Base-by-base conservation (phyloP, 164 flowering plant genomes). In the Macadamia tetraphylla region DNA sequence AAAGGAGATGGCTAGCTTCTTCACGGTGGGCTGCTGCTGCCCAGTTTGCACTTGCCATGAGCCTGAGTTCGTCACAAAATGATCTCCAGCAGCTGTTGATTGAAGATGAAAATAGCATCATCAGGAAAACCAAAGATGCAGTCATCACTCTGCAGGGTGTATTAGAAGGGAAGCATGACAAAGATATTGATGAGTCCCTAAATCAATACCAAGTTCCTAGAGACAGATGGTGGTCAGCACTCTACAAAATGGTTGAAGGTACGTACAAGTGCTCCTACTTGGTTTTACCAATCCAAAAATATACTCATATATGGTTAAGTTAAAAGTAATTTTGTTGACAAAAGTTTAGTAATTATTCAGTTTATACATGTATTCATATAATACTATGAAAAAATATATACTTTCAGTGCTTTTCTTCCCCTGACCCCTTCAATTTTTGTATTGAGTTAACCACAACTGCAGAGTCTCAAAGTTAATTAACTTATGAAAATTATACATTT, bases 11-110 rank as follows among this genome's bases (percentile, higher is more conserved):
- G 98, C 66, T 87, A 67, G 98, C 97, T 52, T 95, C 99, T 46
- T 88, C 98, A 15, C 87, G 97, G 4, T 95, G 99, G 99, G 84
- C 95, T 40, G 96, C 96, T 56, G 98, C 97, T 60, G 95, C 99
- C 3, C 90, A 86, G 77, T 89, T 78, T 84, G 99, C 98, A 3
- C 87, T 95, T 63, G 89, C 86, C 43, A 86, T 86, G 32, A 89
- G 90, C 78, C 88, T 95, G 63, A 84, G 84, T 60, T 95, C 98
- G 32, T 95, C 99, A 6, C 90, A 91, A 0, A 91, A 86, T 72
- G 95, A 95, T 71, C 97, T 95, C 43, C 87, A 81, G 61, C 78
- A 72, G 44, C 62, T 92, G 72, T 93, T 92, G 71, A 76, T 87
- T 43, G 82, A 82, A 64, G 97, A 88, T 60, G 91, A 83, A 29